Evolutionary conservation across 1,284 basidiomycete species (phyloP).

Genomic region (Papiliotrema nemorosa): DNA sequence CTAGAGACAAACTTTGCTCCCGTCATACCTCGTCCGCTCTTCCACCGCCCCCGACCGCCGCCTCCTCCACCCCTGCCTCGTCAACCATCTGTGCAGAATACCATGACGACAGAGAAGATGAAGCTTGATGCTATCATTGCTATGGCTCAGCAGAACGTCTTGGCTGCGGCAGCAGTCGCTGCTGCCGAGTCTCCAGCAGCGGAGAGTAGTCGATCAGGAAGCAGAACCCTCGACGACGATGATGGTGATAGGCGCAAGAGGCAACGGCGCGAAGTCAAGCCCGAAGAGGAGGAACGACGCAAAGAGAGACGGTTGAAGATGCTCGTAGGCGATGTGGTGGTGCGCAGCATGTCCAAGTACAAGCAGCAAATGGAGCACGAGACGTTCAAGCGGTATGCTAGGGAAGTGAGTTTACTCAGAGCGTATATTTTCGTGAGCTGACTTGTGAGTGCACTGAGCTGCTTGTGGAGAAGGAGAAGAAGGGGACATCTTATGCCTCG

Average conservation of each 20-base stretch:
- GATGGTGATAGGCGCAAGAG: conserved; percentile 36
- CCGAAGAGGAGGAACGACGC: conserved; percentile 44
- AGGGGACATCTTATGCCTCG: conserved; percentile 69
- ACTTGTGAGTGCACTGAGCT: conserved; percentile 64
- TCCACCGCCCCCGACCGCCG: conserved; percentile 24
- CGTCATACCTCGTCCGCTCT: conserved; percentile 21
- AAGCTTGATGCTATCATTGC: conserved; percentile 50
- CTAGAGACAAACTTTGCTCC: conserved; percentile 36
- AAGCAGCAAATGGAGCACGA: conserved; percentile 75
- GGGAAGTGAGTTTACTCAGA: conserved; percentile 67
- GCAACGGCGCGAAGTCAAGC: conserved; percentile 36
- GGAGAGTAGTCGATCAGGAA: conserved; percentile 25
- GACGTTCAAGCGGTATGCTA: conserved; percentile 90
- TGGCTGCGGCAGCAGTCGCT: conserved; percentile 40
- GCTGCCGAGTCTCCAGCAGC: conserved; percentile 30
- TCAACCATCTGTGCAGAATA: conserved; percentile 7
- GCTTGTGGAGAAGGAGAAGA: conserved; percentile 90
- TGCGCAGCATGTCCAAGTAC: conserved; percentile 87
- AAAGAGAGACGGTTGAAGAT: conserved; percentile 82
- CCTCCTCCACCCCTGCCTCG: conserved; percentile 25
- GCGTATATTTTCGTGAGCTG: neutral
- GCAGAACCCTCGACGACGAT: conserved; percentile 13
- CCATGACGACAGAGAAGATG: conserved; percentile 21
- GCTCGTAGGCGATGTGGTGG: conserved; percentile 83
- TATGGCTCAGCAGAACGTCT: conserved; percentile 46